Percentiles rank a stretch among this genome's conserved stretches.
Conservation (phyloP, 257 asterid genomes). For the Nicotiana tomentosiformis region DNA sequence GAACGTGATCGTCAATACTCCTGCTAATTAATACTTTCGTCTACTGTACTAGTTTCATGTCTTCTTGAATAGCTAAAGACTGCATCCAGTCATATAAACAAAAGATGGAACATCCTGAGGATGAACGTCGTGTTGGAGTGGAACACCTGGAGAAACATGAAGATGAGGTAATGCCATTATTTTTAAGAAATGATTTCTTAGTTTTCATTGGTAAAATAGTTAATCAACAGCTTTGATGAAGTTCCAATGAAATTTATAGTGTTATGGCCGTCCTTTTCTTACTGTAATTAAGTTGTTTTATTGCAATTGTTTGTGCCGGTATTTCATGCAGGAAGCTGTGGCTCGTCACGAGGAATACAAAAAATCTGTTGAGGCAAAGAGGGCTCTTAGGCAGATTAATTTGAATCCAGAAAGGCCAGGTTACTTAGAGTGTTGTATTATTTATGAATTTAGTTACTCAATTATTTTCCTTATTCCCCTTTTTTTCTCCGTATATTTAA, state of each 20-base stretch:
- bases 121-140: constrained; percentile 35
- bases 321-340: constrained; percentile 66
- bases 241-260: neutral
- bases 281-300: neutral
- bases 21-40: neutral
- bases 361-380: constrained; percentile 78
- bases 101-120: constrained; percentile 76
- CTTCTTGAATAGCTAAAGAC: constrained; percentile 4
- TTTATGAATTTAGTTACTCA: neutral
- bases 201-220: neutral
- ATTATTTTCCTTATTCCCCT: neutral
- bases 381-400: constrained; percentile 69
- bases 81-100: neutral
- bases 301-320: neutral
- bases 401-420: constrained; percentile 95
- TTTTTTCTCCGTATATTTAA: neutral
- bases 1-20: neutral
- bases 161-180: constrained; percentile 44
- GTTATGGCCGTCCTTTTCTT: neutral
- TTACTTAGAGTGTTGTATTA: constrained; percentile 14
- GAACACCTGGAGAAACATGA: constrained; percentile 66
- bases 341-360: constrained; percentile 91
- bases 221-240: constrained; percentile 1
- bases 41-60: neutral
- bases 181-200: neutral